Evolutionary conservation across 805 yeast species (phyloP).

Genomic region (Myxozyma lipomycoides): DNA sequence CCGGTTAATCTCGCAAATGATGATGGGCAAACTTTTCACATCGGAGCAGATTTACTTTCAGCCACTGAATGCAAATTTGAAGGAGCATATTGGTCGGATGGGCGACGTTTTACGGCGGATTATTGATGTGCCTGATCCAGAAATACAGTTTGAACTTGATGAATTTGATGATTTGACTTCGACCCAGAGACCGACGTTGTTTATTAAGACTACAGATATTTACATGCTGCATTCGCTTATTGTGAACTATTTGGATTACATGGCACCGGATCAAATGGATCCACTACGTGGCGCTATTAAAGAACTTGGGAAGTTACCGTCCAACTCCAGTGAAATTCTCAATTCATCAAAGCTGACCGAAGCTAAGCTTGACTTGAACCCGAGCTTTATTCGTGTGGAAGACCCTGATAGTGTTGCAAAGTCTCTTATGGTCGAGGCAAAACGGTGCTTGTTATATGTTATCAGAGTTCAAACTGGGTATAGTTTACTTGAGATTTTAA

Average conservation of each 20-base stretch:
- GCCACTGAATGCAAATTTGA: slow-evolving; percentile 72
- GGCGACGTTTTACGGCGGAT: slow-evolving; percentile 46
- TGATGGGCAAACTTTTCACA: slow-evolving; percentile 64
- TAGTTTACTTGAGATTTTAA: slow-evolving; percentile 62
- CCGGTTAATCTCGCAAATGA: slow-evolving; percentile 60
- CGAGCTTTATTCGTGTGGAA: slow-evolving; percentile 45
- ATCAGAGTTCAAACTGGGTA: slow-evolving; percentile 73
- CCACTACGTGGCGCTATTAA: slow-evolving; percentile 47
- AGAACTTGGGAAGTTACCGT: slow-evolving; percentile 43
- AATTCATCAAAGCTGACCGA: slow-evolving; percentile 51
- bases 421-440: slow-evolving; percentile 67
- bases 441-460: slow-evolving; percentile 75
- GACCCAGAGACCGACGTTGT: slow-evolving; percentile 43
- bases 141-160: slow-evolving; percentile 55
- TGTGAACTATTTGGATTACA: slow-evolving; percentile 31
- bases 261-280: slow-evolving; percentile 44
- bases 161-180: slow-evolving; percentile 67
- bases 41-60: slow-evolving; percentile 61
- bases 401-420: slow-evolving; percentile 55
- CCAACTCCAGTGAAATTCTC: slow-evolving; percentile 45
- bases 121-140: slow-evolving; percentile 55
- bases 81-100: slow-evolving; percentile 47
- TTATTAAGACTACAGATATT: slow-evolving; percentile 39
- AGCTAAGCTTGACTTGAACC: slow-evolving; percentile 57
- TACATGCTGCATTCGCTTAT: slow-evolving; percentile 40